Evolutionary conservation across 2,329 filamentous ascomycete species (phyloP), one percentile per base, ranked within the genome.

Genomic region (Colletotrichum orbiculare): DNA sequence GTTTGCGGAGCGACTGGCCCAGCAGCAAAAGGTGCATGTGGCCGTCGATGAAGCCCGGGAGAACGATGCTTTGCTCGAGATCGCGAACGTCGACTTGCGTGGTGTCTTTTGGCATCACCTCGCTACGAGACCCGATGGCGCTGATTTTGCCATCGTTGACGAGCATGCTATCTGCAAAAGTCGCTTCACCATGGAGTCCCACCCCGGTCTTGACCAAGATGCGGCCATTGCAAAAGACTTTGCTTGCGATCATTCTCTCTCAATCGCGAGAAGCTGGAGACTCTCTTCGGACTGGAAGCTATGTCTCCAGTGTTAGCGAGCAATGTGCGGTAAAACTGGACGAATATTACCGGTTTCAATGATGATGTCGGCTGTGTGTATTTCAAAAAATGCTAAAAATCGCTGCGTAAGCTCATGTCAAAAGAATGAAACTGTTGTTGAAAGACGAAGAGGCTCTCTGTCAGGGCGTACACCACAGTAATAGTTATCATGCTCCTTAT

Each of bases 1-100:
- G 70, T 66, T 81, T 79, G 37, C 73, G 71, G 2, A 81, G 73
- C 1, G 77, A 75, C 52, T 78, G 77, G 0, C 80, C 80, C 7
- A 81, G 73, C 11, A 79, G 70, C 1, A 82, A 70, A 12, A 82
- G 74, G 67, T 82, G 80, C 74, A 79, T 80, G 56, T 82, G 80
- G 2, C 76, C 77, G 67, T 82, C 79, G 25, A 82, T 77, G 69
- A 82, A 81, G 2, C 78, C 76, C 2, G 80, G 79, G 1, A 82
- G 68, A 4, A 70, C 15, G 2, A 48, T 57, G 9, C 47, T 25
- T 11, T 62, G 58, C 3, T 46, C 25, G 13, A 66, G 58, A 33
- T 66, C 42, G 3, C 34, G 47, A 3, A 62, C 46, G 6, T 62
- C 13, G 10, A 57, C 3, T 0, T n/a, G 15, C 8, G 34, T 10